A percentile compares a stretch with the other conserved stretches of the same genome.
Conservation (phyloP, 176 grass and related monocot genomes). For the Ampelocalamus luodianensis region DNA sequence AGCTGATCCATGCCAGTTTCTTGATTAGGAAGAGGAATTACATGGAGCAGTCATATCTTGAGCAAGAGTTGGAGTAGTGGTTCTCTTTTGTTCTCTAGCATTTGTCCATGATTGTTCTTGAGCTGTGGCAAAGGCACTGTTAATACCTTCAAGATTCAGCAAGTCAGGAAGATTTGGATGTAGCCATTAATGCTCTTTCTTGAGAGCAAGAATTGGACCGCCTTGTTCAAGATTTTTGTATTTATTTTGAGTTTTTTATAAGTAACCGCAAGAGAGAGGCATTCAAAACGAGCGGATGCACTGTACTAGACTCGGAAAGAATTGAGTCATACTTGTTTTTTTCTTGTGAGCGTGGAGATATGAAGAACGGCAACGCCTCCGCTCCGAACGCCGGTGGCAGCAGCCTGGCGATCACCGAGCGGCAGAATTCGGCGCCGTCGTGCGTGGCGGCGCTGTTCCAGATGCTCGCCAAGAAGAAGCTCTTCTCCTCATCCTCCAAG, state of each 20-base stretch:
- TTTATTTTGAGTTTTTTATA: slow-evolving; percentile 27
- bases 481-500: slow-evolving; percentile 60
- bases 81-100: slow-evolving; percentile 42
- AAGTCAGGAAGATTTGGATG: slow-evolving; percentile 27
- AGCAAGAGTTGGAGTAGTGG: slow-evolving; percentile 31
- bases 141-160: slow-evolving; percentile 20
- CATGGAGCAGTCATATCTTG: slow-evolving; percentile 19
- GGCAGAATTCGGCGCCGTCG: slow-evolving; percentile 59
- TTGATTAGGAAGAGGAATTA: slow-evolving; percentile 15
- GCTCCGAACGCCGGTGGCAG: slow-evolving; percentile 9
- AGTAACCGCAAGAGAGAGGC: neutral
- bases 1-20: slow-evolving; percentile 12
- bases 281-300: slow-evolving; percentile 24
- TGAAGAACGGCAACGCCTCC: slow-evolving; percentile 34
- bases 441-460: slow-evolving; percentile 62
- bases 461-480: slow-evolving; percentile 59
- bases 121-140: slow-evolving; percentile 24
- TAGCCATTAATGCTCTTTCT: slow-evolving; percentile 23
- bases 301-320: neutral
- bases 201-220: slow-evolving; percentile 2
- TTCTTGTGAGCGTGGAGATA: neutral
- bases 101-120: slow-evolving; percentile 36
- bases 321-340: slow-evolving; percentile 6
- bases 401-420: slow-evolving; percentile 56
- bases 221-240: slow-evolving; percentile 18